Conservation (phyloP, 192 early-diverging fungal species). For the Umbelopsis sp. region DNA sequence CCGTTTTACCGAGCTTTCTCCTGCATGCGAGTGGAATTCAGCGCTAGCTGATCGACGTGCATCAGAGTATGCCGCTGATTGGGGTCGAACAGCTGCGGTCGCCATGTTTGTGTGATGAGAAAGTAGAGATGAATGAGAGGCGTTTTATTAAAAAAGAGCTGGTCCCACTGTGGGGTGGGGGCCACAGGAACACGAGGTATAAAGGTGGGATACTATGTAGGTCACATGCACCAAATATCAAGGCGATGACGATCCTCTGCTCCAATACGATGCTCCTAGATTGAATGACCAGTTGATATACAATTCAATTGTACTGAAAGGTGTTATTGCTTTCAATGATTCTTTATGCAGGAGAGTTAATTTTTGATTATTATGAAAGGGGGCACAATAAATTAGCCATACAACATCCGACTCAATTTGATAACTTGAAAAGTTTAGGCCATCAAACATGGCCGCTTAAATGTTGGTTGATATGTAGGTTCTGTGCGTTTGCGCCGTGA, state of each 20-base stretch:
- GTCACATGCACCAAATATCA: conserved; percentile 6
- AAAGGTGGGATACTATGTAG: background rate
- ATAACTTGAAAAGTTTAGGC: too few relatives aligned
- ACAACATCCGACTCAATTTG: too few relatives aligned
- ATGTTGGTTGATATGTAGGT: background rate
- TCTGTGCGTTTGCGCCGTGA: background rate
- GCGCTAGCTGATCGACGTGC: conserved; percentile 2
- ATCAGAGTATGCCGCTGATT: conserved; percentile 17
- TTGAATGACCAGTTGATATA: too few relatives aligned
- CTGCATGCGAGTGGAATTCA: background rate
- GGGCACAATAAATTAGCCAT: too few relatives aligned
- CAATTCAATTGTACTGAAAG: too few relatives aligned
- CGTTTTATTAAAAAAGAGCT: background rate
- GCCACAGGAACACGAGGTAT: conserved; percentile 8
- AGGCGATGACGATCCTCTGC: background rate
- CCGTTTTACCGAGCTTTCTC: background rate
- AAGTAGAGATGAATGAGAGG: conserved; percentile 17
- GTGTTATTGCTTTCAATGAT: too few relatives aligned
- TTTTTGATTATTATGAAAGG: too few relatives aligned
- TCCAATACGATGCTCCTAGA: too few relatives aligned
- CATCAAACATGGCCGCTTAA: too few relatives aligned
- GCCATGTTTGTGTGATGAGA: conserved; percentile 14
- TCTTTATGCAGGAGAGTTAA: too few relatives aligned
- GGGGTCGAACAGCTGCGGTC: background rate
- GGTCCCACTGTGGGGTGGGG: conserved; percentile 1